A percentile compares a stretch with the other conserved stretches of the same genome.
phyloP scores from a whole-genome alignment of 257 asterid species.

The Solanum lignicaule region DNA sequence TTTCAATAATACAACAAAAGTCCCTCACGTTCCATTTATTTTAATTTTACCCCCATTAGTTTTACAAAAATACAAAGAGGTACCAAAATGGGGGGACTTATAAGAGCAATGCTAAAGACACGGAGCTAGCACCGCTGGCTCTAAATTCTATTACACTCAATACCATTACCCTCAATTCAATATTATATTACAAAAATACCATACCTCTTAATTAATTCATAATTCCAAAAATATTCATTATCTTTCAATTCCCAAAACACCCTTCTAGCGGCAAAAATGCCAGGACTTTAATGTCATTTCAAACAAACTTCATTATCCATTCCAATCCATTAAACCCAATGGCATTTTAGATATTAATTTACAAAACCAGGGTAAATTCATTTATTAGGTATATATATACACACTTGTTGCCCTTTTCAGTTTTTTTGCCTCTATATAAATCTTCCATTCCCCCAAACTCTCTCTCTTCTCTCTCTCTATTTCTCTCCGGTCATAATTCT shows the following conservation, averaged over 20 bases:
- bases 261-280: not conserved
- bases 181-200: not conserved
- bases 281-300: not conserved
- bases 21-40: not conserved
- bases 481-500: not conserved
- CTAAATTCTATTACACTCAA: not conserved
- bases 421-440: not conserved
- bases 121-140: conserved; percentile 3
- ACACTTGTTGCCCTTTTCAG: not conserved
- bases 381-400: not conserved
- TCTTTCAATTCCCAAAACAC: not conserved
- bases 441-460: not conserved
- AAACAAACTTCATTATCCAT: not conserved
- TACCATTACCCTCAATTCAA: not conserved
- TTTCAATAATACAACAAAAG: not conserved
- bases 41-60: not conserved
- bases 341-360: not conserved
- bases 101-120: not conserved
- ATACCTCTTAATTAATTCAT: not conserved
- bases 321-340: not conserved
- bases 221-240: not conserved
- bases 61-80: not conserved
- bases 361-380: not conserved
- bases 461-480: not conserved
- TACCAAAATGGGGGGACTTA: not conserved